Percentiles rank a stretch among this genome's conserved stretches.
These are phyloP conservation scores for Pseudopyricularia javanii DNA, from an alignment of 2,329 filamentous ascomycete genomes.

Conservation along the genomic window DNA sequence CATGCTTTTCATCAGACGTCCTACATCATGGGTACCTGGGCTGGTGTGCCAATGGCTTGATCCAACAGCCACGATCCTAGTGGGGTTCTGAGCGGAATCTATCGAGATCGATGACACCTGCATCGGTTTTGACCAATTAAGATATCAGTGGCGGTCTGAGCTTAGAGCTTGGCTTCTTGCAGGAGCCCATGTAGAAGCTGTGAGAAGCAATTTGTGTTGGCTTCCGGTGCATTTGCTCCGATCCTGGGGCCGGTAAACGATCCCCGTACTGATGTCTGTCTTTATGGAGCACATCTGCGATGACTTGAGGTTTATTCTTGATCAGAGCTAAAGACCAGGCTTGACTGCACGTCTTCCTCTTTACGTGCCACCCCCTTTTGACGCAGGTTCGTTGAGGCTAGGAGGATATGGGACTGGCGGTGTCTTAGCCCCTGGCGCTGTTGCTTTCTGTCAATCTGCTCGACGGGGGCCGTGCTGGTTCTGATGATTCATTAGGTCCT, in stretches of 20 bases:
- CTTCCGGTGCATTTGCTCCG: background rate
- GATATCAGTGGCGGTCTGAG: too few species aligned
- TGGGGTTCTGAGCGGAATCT: too few species aligned
- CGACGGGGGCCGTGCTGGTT: background rate
- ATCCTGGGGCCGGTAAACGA: background rate
- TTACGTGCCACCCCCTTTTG: background rate
- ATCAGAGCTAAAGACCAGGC: background rate
- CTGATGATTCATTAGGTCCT: background rate
- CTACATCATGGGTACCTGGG: too few species aligned
- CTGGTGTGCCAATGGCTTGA: too few species aligned
- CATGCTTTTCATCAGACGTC: too few species aligned
- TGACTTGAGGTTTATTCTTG: background rate
- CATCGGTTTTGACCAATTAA: too few species aligned
- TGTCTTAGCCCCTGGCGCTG: background rate
- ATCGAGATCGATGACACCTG: too few species aligned
- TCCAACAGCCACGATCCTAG: too few species aligned
- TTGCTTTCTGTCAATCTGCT: background rate
- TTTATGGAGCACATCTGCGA: background rate
- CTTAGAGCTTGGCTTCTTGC: too few species aligned
- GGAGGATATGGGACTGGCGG: background rate
- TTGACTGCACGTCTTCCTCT: too few species aligned
- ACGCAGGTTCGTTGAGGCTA: background rate
- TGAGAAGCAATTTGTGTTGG: background rate
- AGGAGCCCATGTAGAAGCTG: too few species aligned
- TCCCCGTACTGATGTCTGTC: background rate